Conservation (phyloP, 164 flowering plant genomes). For the Pachysandra terminalis region DNA sequence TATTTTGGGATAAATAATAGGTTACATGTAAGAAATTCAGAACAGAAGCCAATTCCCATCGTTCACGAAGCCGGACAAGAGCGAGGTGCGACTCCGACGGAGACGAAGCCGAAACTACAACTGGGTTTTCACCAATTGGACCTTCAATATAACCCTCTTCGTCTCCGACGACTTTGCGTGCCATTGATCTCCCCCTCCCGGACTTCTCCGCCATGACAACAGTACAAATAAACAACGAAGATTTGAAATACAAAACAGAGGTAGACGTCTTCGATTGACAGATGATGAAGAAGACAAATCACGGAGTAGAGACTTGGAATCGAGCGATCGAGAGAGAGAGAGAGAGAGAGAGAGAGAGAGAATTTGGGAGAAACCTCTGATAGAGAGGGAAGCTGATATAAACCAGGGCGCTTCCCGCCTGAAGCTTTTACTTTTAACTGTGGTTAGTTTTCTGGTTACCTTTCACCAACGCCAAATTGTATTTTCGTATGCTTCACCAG, state of each 20-base stretch:
- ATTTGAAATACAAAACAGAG: neutral
- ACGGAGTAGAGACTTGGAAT: neutral
- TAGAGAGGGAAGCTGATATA: neutral
- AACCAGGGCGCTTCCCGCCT: neutral
- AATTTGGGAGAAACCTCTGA: neutral
- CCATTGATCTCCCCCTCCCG: constrained; percentile 9
- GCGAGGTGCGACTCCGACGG: constrained; percentile 19
- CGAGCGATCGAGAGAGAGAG: neutral
- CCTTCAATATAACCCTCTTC: constrained; percentile 5
- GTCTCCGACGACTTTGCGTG: neutral
- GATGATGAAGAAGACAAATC: neutral
- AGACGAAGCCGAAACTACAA: neutral
- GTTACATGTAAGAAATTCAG: constrained; percentile 70
- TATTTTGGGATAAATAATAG: neutral
- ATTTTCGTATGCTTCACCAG: too few species aligned
- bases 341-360: neutral
- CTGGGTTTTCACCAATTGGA: neutral
- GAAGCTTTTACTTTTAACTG: neutral
- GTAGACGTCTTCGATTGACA: neutral
- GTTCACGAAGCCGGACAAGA: constrained; percentile 44
- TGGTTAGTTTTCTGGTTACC: neutral
- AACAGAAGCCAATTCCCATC: constrained; percentile 91
- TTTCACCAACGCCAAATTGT: neutral
- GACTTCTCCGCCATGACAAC: constrained; percentile 15
- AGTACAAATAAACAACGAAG: neutral